Evolutionary conservation across 2,329 filamentous ascomycete genomes (phyloP), one percentile per base, ranked within the genome.

Genomic region (Didymellaceae sp.): DNA sequence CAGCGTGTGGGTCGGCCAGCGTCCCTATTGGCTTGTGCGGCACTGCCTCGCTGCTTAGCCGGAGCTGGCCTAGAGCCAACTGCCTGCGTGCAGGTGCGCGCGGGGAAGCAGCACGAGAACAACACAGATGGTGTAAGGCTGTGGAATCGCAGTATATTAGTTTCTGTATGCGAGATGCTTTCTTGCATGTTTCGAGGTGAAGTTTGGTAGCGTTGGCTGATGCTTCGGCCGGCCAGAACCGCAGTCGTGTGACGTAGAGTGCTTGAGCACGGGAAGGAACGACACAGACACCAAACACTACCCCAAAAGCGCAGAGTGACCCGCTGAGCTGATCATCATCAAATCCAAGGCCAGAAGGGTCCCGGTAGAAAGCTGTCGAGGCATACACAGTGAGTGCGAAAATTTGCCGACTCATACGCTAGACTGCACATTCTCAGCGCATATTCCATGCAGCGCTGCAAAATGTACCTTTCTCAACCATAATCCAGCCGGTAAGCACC

Each of bases 21-120:
- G 42, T 38, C 20, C 42, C 48, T 13, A 52, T 52, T 52, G 48
- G 48, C 37, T 35, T 42, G n/a, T n/a, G n/a, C n/a, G n/a, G 48
- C 42, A 52, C 48, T 37, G 48, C 48, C 48, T 52, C 42, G 24
- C 16, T 45, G 25, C 48, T 31, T 37, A 17, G 30, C 48, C 42
- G 38, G 31, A 43, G 38, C 26, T 26, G 42, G 37, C n/a, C 30
- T 46, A 52, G 42, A 37, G 32, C 42, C 32, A 28, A 42, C 42
- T 20, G 30, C 31, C 30, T 9, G 11, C 5, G 16, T 38, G 22
- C 35, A 45, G 22, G 48, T 45, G 40, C 41, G 47, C 35, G 42
- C 32, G 48, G 31, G 21, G 18, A 6, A 9, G 26, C 34, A 26
- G 22, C 31, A 46, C 21, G 4, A 10, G 10, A 26, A 31, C 10